Base-by-base conservation (phyloP, 805 yeast species). In the Jamesozyma jinghongensis region DNA sequence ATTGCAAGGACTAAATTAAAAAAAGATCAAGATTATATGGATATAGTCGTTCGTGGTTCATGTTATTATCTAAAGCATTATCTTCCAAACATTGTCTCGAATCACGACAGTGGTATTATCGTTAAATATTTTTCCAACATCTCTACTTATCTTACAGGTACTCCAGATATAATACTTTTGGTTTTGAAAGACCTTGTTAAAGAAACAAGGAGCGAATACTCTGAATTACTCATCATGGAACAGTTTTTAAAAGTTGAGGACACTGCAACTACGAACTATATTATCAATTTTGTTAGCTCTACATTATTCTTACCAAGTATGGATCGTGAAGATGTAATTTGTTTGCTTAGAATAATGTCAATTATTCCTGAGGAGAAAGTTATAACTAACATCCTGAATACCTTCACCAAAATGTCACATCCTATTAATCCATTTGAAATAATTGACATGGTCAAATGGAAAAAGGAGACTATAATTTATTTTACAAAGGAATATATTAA, bases 281-380 rank as follows among this genome's bases (percentile, higher is more conserved):
- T 50, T 12, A 45, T 46, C 3, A 56, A 57, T 36, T 44, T 52
- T 50, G 42, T 56, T 19, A 52, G 57, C 7, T 52, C 61, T 4
- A 50, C 45, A 36, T 36, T 56, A n/a, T 36, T 54, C 17, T 43
- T 54, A 4, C 41, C 48, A 7, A 42, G 37, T 20, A 44, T 55
- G 36, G 26, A 50, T n/a, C 11, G 40, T 7, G 31, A 17, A 5
- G 52, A 47, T 8, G 42, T 50, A 28, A 26, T 34, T n/a, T 34
- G 47, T n/a, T 40, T 56, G 5, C 36, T 48, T 6, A 39, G 37
- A 12, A 47, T 52, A 22, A 50, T 54, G 16, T 36, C 43, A 26
- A 25, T 33, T 8, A 39, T 45, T 12, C 54, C 55, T 12, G 40
- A 38, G 3, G 25, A 42, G 10, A 40, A 40, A 13, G 49, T 53